Evolutionary conservation across 495 filamentous ascomycete species (phyloP).

Genomic region (Rhizodiscina lignyota): DNA sequence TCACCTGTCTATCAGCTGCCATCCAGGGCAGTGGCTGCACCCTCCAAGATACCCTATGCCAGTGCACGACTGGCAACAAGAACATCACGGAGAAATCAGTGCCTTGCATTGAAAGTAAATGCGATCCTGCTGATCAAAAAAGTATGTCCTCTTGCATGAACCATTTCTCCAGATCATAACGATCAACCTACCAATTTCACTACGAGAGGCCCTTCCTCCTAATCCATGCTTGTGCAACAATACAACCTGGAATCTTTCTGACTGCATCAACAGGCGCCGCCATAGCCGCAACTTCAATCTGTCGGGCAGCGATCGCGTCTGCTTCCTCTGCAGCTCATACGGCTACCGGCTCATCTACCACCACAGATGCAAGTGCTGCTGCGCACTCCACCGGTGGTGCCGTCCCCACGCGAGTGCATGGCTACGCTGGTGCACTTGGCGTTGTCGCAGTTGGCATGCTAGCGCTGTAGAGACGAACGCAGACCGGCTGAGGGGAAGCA

Average conservation of each 20-base stretch:
- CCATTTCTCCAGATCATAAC: neutral
- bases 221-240: neutral
- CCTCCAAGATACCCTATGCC: conserved; percentile 15
- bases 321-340: no score
- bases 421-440: no score
- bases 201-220: neutral
- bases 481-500: no score
- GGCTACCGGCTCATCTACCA: no score
- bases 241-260: neutral
- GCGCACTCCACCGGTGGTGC: no score
- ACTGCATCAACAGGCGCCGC: neutral
- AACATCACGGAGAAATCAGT: conserved; percentile 10
- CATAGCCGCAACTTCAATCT: neutral
- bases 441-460: no score
- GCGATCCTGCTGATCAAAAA: neutral
- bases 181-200: no score
- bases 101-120: conserved; percentile 15
- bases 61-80: conserved; percentile 17
- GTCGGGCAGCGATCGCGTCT: neutral
- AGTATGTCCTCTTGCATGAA: neutral
- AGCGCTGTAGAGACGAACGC: no score
- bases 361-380: no score
- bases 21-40: conserved; percentile 12
- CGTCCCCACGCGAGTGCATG: no score
- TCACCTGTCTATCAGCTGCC: conserved; percentile 15